Conservation (phyloP, 345 rosid genomes). For the Tarenaya hassleriana region DNA sequence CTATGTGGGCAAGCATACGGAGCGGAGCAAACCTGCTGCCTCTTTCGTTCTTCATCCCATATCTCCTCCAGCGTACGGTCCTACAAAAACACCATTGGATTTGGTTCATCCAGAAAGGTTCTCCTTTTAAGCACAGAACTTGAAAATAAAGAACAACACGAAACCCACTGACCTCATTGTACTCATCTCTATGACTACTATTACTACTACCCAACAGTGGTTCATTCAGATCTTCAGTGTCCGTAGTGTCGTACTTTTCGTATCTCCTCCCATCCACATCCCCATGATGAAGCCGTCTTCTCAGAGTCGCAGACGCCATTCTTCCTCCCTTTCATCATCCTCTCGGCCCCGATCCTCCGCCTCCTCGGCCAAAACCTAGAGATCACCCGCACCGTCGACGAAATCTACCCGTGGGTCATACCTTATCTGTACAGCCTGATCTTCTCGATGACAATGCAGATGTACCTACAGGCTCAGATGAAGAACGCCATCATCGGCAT, state of each 20-base stretch:
- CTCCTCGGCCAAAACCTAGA: slow-evolving; percentile 35
- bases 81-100: slow-evolving; percentile 27
- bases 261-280: slow-evolving; percentile 56
- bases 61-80: slow-evolving; percentile 42
- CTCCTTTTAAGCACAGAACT: neutral
- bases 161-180: slow-evolving; percentile 36
- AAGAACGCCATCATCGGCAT: slow-evolving; percentile 37
- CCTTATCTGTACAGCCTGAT: slow-evolving; percentile 28
- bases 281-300: slow-evolving; percentile 76
- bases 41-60: slow-evolving; percentile 60
- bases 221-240: slow-evolving; percentile 49
- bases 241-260: slow-evolving; percentile 50
- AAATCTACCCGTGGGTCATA: slow-evolving; percentile 39
- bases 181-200: slow-evolving; percentile 31
- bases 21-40: slow-evolving; percentile 46
- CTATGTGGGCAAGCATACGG: slow-evolving; percentile 59
- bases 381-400: slow-evolving; percentile 31
- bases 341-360: slow-evolving; percentile 30
- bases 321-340: slow-evolving; percentile 28
- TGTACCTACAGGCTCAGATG: slow-evolving; percentile 43
- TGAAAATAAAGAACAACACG: neutral
- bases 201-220: slow-evolving; percentile 46
- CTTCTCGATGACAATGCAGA: slow-evolving; percentile 30
- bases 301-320: slow-evolving; percentile 38
- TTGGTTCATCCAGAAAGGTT: no score